Evolutionary conservation across 176 grass and related monocot species (phyloP).

Genomic region (Paspalum notatum): DNA sequence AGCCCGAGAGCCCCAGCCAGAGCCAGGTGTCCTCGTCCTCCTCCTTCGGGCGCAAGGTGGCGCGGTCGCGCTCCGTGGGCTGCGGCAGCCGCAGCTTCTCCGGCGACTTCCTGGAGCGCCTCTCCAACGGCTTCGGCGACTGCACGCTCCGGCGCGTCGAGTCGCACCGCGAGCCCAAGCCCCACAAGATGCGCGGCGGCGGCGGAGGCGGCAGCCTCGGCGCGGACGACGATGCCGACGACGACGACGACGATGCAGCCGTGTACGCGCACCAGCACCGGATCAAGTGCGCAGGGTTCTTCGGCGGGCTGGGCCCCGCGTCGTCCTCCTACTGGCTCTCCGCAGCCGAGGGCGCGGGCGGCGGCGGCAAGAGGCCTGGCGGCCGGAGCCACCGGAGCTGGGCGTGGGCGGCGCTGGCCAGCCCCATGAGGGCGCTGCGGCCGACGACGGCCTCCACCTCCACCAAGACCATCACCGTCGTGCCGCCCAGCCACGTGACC

Average conservation of each 20-base stretch:
- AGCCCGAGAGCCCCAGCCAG: slow-evolving; percentile 63
- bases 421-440: slow-evolving; percentile 79
- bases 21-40: slow-evolving; percentile 64
- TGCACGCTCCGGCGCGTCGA: slow-evolving; percentile 83
- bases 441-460: slow-evolving; percentile 51
- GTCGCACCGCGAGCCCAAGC: slow-evolving; percentile 73
- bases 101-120: slow-evolving; percentile 82
- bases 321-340: slow-evolving; percentile 72
- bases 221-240: slow-evolving; percentile 14
- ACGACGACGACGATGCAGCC: slow-evolving; percentile 38
- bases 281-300: slow-evolving; percentile 72
- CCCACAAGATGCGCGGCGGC: slow-evolving; percentile 37
- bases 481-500: slow-evolving; percentile 27
- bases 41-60: slow-evolving; percentile 82
- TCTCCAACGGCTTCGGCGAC: slow-evolving; percentile 84
- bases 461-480: slow-evolving; percentile 56
- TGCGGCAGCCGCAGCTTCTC: slow-evolving; percentile 87
- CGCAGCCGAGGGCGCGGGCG: slow-evolving; percentile 35
- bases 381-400: slow-evolving; percentile 53
- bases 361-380: slow-evolving; percentile 18
- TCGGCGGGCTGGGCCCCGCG: slow-evolving; percentile 55
- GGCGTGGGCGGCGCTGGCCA: slow-evolving; percentile 84
- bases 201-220: not conserved
- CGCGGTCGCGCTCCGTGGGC: slow-evolving; percentile 78
- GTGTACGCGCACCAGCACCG: slow-evolving; percentile 47